Conservation (phyloP, 108 stramenopile genomes). For the Cyclostephanos invisitatus region DNA sequence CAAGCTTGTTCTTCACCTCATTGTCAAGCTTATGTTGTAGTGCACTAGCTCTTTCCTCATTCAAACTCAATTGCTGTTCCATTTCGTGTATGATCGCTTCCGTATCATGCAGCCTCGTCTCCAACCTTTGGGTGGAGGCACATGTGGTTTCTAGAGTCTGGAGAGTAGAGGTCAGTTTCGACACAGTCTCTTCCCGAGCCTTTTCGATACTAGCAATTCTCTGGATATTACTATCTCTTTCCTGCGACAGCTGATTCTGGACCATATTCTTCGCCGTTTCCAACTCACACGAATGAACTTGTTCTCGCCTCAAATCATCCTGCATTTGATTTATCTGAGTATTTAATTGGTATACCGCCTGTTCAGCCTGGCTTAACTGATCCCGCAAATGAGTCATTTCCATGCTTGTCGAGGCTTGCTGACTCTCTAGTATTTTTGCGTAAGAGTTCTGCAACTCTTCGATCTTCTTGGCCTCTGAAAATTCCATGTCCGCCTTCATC, state of each 20-base stretch:
- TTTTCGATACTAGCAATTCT: slow-evolving; percentile 1
- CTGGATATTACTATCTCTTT: background rate
- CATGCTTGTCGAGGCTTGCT: background rate
- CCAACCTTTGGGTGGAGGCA: slow-evolving; percentile 1
- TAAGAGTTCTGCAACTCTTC: background rate
- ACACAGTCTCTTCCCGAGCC: background rate
- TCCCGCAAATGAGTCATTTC: slow-evolving; percentile 3
- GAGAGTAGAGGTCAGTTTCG: slow-evolving; percentile 27
- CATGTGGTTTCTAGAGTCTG: slow-evolving; percentile 27
- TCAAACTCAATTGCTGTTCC: slow-evolving; percentile 1
- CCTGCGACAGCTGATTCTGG: slow-evolving; percentile 2
- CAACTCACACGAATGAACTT: background rate
- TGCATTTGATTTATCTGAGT: background rate
- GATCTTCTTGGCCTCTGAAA: background rate
- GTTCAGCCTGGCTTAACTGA: slow-evolving; percentile 11
- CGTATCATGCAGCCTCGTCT: slow-evolving; percentile 1
- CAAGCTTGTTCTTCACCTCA: background rate
- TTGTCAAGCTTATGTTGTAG: slow-evolving; percentile 8
- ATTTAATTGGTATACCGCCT: background rate
- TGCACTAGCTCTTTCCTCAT: background rate
- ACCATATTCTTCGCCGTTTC: background rate
- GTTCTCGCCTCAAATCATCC: slow-evolving; percentile 9
- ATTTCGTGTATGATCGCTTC: slow-evolving; percentile 1
- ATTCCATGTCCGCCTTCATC: slow-evolving; percentile 1
- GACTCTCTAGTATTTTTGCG: background rate